Percentiles rank a stretch among this genome's conserved stretches.
phyloP scores from a whole-genome alignment of 73 alveolate genomes.

The Blepharisma japonicum region DNA sequence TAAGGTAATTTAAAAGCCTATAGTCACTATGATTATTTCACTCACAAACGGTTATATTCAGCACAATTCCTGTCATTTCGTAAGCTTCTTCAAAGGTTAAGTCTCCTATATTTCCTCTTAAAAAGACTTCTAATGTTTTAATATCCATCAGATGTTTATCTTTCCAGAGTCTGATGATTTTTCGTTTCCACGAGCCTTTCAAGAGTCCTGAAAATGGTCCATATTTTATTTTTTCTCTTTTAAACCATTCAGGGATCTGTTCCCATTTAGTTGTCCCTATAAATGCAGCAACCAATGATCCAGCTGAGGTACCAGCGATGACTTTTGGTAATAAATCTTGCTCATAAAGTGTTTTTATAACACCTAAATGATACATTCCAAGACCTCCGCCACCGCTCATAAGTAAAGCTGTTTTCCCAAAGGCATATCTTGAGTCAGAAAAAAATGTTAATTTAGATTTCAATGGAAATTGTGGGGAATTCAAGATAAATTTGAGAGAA shows the following conservation, averaged over 20 bases:
- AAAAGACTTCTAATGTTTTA: slow-evolving; percentile 9
- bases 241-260: slow-evolving; percentile 35
- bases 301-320: slow-evolving; percentile 69
- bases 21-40: slow-evolving; percentile 34
- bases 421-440: slow-evolving; percentile 66
- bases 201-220: slow-evolving; percentile 29
- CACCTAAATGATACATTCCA: slow-evolving; percentile 72
- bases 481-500: slow-evolving; percentile 44
- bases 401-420: slow-evolving; percentile 66
- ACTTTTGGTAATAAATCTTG: slow-evolving; percentile 61
- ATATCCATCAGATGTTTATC: slow-evolving; percentile 47
- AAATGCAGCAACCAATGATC: slow-evolving; percentile 53
- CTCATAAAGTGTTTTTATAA: slow-evolving; percentile 53
- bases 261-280: slow-evolving; percentile 39
- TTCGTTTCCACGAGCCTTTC: not conserved
- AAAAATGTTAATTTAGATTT: slow-evolving; percentile 56
- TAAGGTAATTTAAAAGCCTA: slow-evolving; percentile 61
- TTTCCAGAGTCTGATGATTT: slow-evolving; percentile 31
- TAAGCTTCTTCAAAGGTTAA: slow-evolving; percentile 68
- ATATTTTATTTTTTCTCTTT: not conserved
- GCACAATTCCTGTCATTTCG: slow-evolving; percentile 45
- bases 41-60: slow-evolving; percentile 62
- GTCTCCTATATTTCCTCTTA: slow-evolving; percentile 42
- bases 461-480: slow-evolving; percentile 30
- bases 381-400: slow-evolving; percentile 69